Base-by-base conservation (phyloP, 2,329 filamentous ascomycete species). In the Ophiostoma triangulosporum region DNA sequence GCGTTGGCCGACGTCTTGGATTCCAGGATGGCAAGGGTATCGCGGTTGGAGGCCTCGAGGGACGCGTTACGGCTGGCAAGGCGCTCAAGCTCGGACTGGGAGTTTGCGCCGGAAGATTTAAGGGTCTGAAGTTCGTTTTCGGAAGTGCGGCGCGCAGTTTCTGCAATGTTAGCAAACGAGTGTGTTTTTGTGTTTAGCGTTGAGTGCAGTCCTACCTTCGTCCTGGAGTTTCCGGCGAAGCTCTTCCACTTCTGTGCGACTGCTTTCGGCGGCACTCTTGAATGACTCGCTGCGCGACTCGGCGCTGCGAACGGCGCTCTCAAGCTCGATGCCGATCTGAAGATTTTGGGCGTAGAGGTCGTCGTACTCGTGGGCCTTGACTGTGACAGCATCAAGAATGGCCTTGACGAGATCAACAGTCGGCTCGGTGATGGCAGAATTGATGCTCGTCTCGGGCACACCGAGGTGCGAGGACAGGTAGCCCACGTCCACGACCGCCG, bases 41-140 rank as follows among this genome's bases (percentile, higher is more conserved):
- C 91, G 57, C 93, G 84, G 64, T 95, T 97, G 6, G 91, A 93
- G 0, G 87, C 83, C 68, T 98, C 90, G 3, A 98, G 80, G 0
- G 88, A 86, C 49, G 84, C 74, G 62, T 98, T 88, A 61, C 91
- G 89, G 56, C 86, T 81, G 62, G 86, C 84, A 14, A 98, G 75
- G 2, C 81, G 80, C 62, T 86, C 83, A 55, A 87, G 77, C 62
- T 90, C 85, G 29, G 84, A 82, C 56, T 84, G 80, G 2, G 88
- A 85, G 56, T 82, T 83, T 1, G 83, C 82, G 20, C 81, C 83
- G 4, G 84, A 85, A 0, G 87, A 82, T 62, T 86, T 90, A 55
- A 94, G 73, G 11, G 78, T 71, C 62, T 90, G 83, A 1, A 97
- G 76, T 65, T 97, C 88, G 48, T 85, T 84, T 66, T 96, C 86